Evolutionary conservation across 371 early-diverging fungal species (phyloP).

Genomic region (Mucor plumbeus): DNA sequence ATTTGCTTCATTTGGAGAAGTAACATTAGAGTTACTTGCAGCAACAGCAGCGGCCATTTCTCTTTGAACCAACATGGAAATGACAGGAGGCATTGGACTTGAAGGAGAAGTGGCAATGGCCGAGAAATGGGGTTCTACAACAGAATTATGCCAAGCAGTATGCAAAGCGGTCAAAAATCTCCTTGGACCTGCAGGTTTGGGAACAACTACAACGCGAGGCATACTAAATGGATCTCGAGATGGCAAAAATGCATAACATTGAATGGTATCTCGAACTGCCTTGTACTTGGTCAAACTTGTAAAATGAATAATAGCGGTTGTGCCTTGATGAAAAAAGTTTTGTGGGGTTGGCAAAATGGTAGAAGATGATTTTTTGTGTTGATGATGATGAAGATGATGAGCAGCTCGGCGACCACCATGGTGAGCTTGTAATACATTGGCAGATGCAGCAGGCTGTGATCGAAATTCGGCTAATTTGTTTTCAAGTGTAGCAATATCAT

Average conservation of each 20-base stretch:
- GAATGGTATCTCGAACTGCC: conserved; percentile 54
- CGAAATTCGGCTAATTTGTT: conserved; percentile 40
- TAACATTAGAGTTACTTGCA: neutral
- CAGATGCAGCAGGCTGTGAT: conserved; percentile 31
- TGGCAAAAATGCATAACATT: conserved; percentile 30
- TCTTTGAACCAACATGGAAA: conserved; percentile 21
- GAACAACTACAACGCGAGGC: conserved; percentile 62
- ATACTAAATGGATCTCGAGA: conserved; percentile 30
- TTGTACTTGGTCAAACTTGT: conserved; percentile 59
- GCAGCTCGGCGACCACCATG: conserved; percentile 16
- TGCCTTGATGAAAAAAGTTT: conserved; percentile 42
- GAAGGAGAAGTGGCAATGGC: conserved; percentile 62
- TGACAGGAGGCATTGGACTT: conserved; percentile 39
- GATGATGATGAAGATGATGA: conserved; percentile 1
- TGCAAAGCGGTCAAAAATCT: conserved; percentile 63
- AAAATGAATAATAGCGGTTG: conserved; percentile 60
- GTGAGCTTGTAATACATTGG: conserved; percentile 21
- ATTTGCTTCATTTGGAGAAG: neutral
- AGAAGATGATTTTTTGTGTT: conserved; percentile 6
- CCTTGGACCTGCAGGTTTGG: conserved; percentile 66
- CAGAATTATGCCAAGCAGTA: conserved; percentile 54
- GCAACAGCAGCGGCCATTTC: conserved; percentile 18
- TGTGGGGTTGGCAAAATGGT: neutral
- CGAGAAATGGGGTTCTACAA: conserved; percentile 55
- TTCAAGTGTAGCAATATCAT: conserved; percentile 54